Evolutionary conservation across 2,329 filamentous ascomycete species (phyloP), one percentile per base, ranked within the genome.

Genomic region (Hirsutella thompsonii): DNA sequence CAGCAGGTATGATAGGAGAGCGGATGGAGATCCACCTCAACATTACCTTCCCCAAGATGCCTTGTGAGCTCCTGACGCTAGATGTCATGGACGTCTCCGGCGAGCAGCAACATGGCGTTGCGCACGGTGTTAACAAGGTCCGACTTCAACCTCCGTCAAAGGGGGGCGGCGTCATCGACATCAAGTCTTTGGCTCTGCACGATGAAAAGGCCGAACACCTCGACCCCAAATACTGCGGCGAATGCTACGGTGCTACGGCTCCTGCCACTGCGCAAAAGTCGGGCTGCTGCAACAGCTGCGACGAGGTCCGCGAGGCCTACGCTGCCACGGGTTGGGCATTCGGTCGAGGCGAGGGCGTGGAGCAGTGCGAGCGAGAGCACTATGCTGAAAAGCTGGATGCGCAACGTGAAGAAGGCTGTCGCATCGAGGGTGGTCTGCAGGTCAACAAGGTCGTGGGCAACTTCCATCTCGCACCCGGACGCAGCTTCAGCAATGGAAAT

Each of bases 21-120:
- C 87, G 90, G 63, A 96, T 98, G 90, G 92, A 96, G 61, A 98
- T 98, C 49, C 88, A 94, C 61, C 76, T 98, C 63, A 98, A 98
- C 68, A 81, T 98, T 45, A 92, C 87, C 37, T 98, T 98, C 60
- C 92, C 92, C 9, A 80, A 81, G 47, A 76, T 98, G 51, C 92
- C 92, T 9, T 98, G 92, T 67, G 90, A 96, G 63, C 78, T 98
- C 39, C 71, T 96, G 49, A 95, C 92, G 11, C 80, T 98, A 53
- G 92, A 98, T 60, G 90, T 98, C 42, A 98, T 98, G 92, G 92
- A 98, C 64, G 90, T 96, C 20, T 94, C 88, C 19, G 92, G 92
- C 47, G 92, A 98, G 63, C 83, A 95, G 57, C 92, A 98, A 62
- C 85, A 89, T 52, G 92, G 90, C 40, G 84, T 98, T 44, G 81